Conservation (phyloP, 139 green algal genomes). For the Monoraphidium neglectum region DNA sequence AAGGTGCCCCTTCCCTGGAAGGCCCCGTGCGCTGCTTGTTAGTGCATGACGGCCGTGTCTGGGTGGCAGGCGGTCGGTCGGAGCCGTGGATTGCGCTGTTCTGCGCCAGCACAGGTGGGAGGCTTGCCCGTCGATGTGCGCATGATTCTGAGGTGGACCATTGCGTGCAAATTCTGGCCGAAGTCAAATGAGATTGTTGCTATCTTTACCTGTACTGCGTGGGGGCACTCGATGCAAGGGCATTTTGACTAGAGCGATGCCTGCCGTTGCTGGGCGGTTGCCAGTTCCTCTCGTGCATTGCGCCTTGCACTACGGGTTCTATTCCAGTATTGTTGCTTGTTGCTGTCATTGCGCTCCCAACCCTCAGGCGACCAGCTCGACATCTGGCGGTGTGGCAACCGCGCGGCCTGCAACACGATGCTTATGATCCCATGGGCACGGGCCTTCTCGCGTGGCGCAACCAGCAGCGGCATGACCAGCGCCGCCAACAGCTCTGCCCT, state of each 20-base stretch:
- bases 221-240: no score
- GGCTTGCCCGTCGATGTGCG: no score
- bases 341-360: no score
- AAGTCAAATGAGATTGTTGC: no score
- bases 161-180: no score
- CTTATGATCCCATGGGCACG: background rate
- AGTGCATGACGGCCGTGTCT: slow-evolving; percentile 33
- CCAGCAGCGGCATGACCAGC: no score
- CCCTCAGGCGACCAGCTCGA: slow-evolving; percentile 36
- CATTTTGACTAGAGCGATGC: no score
- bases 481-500: no score
- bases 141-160: no score
- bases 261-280: background rate
- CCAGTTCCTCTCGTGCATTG: background rate
- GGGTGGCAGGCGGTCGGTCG: slow-evolving; percentile 36
- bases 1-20: background rate
- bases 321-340: no score
- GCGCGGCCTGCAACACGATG: slow-evolving; percentile 41
- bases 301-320: no score
- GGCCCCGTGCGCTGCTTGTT: slow-evolving; percentile 29
- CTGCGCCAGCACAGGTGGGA: slow-evolving; percentile 36
- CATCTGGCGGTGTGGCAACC: slow-evolving; percentile 26
- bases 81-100: slow-evolving; percentile 49
- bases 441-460: background rate
- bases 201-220: no score